Conservation (phyloP, 441 rosid genomes). For the Hura crepitans region DNA sequence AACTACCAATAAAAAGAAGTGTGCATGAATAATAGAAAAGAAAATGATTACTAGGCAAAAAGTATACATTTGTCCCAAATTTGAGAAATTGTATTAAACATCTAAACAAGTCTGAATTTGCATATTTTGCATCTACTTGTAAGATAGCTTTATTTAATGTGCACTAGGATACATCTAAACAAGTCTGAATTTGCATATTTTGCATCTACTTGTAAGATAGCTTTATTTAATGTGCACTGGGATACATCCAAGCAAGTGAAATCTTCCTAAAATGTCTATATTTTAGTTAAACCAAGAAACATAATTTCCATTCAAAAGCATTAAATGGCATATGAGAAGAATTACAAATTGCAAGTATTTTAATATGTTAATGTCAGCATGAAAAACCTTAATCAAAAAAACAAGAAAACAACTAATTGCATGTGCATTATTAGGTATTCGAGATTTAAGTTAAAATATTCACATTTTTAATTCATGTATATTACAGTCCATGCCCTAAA, state of each 20-base stretch:
- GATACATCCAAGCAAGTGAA: constrained; percentile 83
- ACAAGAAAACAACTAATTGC: not conserved
- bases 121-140: constrained; percentile 50
- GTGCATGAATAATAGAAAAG: not conserved
- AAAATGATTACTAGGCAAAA: not conserved
- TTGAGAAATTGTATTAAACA: constrained; percentile 44
- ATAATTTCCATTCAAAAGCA: not conserved
- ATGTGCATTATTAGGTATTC: not conserved
- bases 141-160: constrained; percentile 61
- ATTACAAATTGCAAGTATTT: not conserved
- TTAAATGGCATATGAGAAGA: not conserved
- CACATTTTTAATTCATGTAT: not conserved
- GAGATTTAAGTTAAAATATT: not conserved
- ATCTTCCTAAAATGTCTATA: constrained; percentile 70
- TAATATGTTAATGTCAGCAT: not conserved
- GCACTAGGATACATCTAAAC: constrained; percentile 75
- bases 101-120: constrained; percentile 42
- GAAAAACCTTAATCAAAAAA: not conserved
- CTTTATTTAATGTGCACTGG: constrained; percentile 72
- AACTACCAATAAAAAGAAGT: not conserved
- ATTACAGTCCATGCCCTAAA: not conserved
- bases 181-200: constrained; percentile 47
- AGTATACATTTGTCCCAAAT: constrained; percentile 59
- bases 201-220: constrained; percentile 51
- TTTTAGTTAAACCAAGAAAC: constrained; percentile 41